Evolutionary conservation across 495 filamentous ascomycete species (phyloP), one percentile per base, ranked within the genome.

Genomic region (Hypoxylon crocopeplum): DNA sequence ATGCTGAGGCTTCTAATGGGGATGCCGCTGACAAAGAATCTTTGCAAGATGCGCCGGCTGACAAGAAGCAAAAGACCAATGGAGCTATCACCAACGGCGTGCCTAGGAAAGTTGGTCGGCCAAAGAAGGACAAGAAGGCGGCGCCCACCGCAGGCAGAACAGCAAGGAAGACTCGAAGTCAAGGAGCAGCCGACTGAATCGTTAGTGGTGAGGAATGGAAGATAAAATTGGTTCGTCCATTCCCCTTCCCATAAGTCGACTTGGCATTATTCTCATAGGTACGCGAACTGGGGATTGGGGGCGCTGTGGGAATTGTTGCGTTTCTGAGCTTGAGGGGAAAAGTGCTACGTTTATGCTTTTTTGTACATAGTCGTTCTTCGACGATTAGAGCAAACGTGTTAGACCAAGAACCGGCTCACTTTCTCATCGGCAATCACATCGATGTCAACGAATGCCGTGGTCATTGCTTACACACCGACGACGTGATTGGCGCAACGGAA

Each of bases 121-220:
- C 70, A 4, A 74, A 61, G 63, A 78, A 77, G 57, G 62, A 74
- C 16, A 67, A 73, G 25, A 75, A 67, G 30, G 49, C 34, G 20
- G 22, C 59, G 7, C 48, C 69, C 0, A 45, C 71, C 8, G 72
- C 74, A 6, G 76, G 78, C 0, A 68, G 60, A 34, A 76, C 78
- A 0, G 51, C 54, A 42, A 66, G 76, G 22, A 77, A 74, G 65
- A 81, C 76, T 7, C 66, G 77, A 48, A 78, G 76, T 42, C 78
- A 80, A 59, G 77, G 77, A 0, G 68, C 72, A 2, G 71, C 67
- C 8, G 70, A 75, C 5, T 64, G 44, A 61, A 30, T 17, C 12
- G n/a, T 2, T 30, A 15, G 19, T 12, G n/a, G 30, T 40, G 3
- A 30, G 7, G 48, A 27, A 51, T 10, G 1, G 46, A 11, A 13